Base-by-base conservation (phyloP, 495 filamentous ascomycete species). In the Talaromyces proteolyticus region DNA sequence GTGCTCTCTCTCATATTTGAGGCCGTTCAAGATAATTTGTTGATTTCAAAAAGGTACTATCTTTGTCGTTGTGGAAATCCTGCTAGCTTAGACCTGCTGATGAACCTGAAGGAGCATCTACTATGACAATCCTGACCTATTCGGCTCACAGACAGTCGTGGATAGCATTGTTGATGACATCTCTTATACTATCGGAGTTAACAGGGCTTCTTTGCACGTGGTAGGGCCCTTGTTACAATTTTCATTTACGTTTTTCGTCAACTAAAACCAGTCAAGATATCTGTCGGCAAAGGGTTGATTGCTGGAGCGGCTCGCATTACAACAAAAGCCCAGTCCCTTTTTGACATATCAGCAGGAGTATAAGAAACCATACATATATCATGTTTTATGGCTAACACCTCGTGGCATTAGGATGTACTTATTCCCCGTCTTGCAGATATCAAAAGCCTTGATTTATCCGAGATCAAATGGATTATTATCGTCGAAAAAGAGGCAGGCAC, bases 401-500 rank as follows among this genome's bases (percentile, higher is more conserved):
- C 4, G 21, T 26, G 34, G 49, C 42, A n/a, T 5, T 42, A 94
- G 79, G 89, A 86, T 3, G 69, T 75, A 6, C 61, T 94, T 3
- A 73, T 96, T 1, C 88, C 89, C 8, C 75, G 73, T 11, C 52
- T 77, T 12, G 68, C 69, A 29, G 69, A 81, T 1, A 71, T 82
- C 6, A 61, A 72, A 1, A 62, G 58, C 4, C 58, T 94, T 16
- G 65, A 84, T 47, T 65, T 89, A 8, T 60, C 67, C 1, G 53
- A 59, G 17, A 61, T 78, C 0, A 63, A 77, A 41, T 95, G 89
- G 91, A 70, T 96, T 21, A 59, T 97, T 0, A 77, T 96, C 0
- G 77, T 98, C 26, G 93, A 98, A 62, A 98, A 98, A 70, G 93
- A 98, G 74, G 90, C 87, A 59, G 39, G 60, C 3, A 23, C 10